These are phyloP conservation scores for Dactylellina cionopaga DNA, from an alignment of 2,329 filamentous ascomycete species.

Conservation along the genomic window DNA sequence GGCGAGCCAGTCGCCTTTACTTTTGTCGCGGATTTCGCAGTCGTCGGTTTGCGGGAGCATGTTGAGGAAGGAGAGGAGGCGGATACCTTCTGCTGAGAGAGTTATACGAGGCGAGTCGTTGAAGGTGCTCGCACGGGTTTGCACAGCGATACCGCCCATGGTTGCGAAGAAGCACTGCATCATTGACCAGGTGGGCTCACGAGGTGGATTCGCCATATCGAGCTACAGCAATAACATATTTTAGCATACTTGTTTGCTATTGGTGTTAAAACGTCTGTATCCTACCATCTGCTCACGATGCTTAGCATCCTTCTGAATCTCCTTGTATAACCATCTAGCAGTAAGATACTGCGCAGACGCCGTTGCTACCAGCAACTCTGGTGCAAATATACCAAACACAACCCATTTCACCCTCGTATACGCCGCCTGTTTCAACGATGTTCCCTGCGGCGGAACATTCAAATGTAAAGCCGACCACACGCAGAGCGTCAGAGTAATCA, in stretches of 20 bases:
- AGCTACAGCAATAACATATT: background rate
- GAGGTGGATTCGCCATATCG: constrained; percentile 35
- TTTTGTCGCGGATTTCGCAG: constrained; percentile 56
- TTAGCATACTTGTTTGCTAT: constrained; percentile 1
- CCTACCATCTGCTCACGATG: constrained; percentile 24
- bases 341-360: constrained; percentile 55
- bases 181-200: constrained; percentile 38
- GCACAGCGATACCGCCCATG: constrained; percentile 47
- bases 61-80: constrained; percentile 31
- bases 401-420: constrained; percentile 58
- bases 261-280: too few relatives aligned
- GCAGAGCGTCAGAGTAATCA: constrained; percentile 60
- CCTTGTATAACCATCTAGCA: constrained; percentile 31
- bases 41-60: constrained; percentile 52
- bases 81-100: constrained; percentile 25
- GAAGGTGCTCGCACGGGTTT: constrained; percentile 35
- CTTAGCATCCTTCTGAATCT: constrained; percentile 37
- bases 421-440: constrained; percentile 17
- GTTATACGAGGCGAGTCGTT: constrained; percentile 30
- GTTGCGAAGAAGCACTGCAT: constrained; percentile 48
- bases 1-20: constrained; percentile 57
- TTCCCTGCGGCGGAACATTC: constrained; percentile 58
- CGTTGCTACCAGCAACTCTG: constrained; percentile 59
- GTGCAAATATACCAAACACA: constrained; percentile 58
- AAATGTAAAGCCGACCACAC: constrained; percentile 61